Evolutionary conservation across 352 stramenopile genomes (phyloP), one percentile per base, ranked within the genome.

Genomic region (Pythium folliculosum): DNA sequence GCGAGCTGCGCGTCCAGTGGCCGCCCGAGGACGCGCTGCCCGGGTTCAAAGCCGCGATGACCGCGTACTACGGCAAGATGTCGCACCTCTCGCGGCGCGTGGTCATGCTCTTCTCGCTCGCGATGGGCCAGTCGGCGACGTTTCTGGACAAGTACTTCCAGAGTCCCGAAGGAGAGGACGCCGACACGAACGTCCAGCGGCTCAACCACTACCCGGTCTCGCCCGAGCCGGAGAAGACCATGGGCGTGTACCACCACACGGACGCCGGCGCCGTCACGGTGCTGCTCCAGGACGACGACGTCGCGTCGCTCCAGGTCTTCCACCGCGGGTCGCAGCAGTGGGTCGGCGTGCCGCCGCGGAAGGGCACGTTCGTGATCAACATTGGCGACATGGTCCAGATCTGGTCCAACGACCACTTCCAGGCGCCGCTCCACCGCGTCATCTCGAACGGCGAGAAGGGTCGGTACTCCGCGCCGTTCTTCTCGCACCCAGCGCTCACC

Each of bases 191-290:
- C 50, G 95, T 96, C 65, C 64, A 98, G 59, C 78, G 95, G 22
- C 71, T 97, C 30, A 98, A 98, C 67, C 87, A 96, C 72, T 98
- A 98, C 73, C 94, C 92, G 1, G 61, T 86, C 2, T 67, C 78
- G 0, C 74, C 75, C 0, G 71, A 86, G 7, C 76, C 77, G 10
- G 74, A 78, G 48, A 82, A 77, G 38, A 76, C 71, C 1, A 83
- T 88, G 78, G 79, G 76, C 17, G 77, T 89, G 9, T 68, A 86
- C 59, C 70, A 81, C 60, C 82, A 91, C 71, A 89, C 81, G 25
- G 82, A 91, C 30, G 55, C 77, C 14, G 79, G 77, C 7, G 76
- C 75, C 1, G 45, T 91, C 12, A 91, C 82, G 0, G 71, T 91
- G 30, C 55, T 91, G 19, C 68, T 90, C 12, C 82, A 91, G 63